Base-by-base conservation (phyloP, 129 eudicot genomes). In the Flaveria trinervia region DNA sequence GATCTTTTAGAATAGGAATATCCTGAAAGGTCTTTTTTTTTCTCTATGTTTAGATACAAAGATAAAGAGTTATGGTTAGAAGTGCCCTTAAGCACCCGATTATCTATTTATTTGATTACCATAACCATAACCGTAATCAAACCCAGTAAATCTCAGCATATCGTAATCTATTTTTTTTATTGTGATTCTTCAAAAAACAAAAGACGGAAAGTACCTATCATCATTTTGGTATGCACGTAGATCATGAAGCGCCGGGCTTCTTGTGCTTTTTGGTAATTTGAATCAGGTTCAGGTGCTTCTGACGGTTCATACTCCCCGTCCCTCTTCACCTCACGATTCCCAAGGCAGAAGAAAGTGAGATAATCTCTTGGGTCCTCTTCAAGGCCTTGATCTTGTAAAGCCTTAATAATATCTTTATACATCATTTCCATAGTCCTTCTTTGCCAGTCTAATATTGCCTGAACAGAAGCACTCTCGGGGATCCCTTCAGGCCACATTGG, bases 401-500 rank as follows among this genome's bases (percentile, higher is more conserved):
- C 95, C 84, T 72, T 76, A 64, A 88, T 55, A 1, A 91, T 69
- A 73, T 91, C 94, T 72, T 83, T 88, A 73, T 91, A 91, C 97
- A 91, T 88, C 97, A 91, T 91, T 77, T 91, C 94, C 90, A 91
- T 85, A 4, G 97, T 88, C 78, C 94, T 88, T 86, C 77, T 85
- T 78, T 91, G 97, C 97, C 97, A 91, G 48, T 91, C 97, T 28
- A 91, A 69, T 61, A 91, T 91, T 43, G 97, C 97, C 76, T 91
- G 97, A 73, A 91, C 97, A 0, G 97, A 88, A 16, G 84, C 97
- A 70, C 94, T 91, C 79, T 88, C 97, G 1, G 97, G 97, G 17
- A 91, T 81, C 48, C 97, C 97, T 73, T 91, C 97, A 3, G 97
- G 97, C 97, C 97, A 91, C 97, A 91, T 91, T 18, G 97, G 97